Conservation (phyloP, 345 rosid species). For the Salix arbutifolia region DNA sequence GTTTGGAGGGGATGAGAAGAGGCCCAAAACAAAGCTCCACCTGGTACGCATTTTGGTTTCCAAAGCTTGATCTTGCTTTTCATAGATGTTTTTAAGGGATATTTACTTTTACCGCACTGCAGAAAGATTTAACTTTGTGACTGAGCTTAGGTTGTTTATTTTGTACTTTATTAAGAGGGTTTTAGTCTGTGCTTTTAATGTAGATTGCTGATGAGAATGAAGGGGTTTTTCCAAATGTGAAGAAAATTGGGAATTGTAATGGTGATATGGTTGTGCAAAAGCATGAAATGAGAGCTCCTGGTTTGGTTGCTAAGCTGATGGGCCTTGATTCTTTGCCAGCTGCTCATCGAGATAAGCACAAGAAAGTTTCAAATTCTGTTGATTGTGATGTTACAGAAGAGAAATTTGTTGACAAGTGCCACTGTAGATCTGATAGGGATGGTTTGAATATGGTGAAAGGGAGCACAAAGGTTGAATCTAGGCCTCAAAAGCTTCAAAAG, state of each 20-base stretch:
- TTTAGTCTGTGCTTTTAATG: constrained; percentile 12
- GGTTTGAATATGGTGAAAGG: constrained; percentile 33
- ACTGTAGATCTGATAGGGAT: constrained; percentile 21
- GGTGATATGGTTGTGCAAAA: constrained; percentile 30
- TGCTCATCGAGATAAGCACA: constrained; percentile 48
- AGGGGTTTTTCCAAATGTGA: constrained; percentile 57
- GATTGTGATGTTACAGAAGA: constrained; percentile 28
- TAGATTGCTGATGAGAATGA: constrained; percentile 85
- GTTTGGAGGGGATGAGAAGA: constrained; percentile 77
- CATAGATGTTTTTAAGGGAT: not conserved
- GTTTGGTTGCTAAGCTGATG: constrained; percentile 93
- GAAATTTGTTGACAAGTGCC: constrained; percentile 3
- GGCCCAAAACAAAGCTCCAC: constrained; percentile 70
- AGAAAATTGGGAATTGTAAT: constrained; percentile 35
- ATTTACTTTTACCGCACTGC: not conserved
- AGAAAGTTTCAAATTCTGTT: constrained; percentile 34
- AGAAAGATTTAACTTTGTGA: not conserved
- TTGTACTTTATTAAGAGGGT: not conserved
- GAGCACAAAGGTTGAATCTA: constrained; percentile 38
- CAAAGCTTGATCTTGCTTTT: not conserved
- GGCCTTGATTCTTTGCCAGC: constrained; percentile 89
- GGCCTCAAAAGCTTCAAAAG: constrained; percentile 91
- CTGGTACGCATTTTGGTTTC: constrained; percentile 38
- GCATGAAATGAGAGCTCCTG: constrained; percentile 66
- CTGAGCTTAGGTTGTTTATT: not conserved